A percentile compares a stretch with the other conserved stretches of the same genome.
Evolutionary conservation across 257 asterid species (phyloP).

Genomic region (Solanum etuberosum): DNA sequence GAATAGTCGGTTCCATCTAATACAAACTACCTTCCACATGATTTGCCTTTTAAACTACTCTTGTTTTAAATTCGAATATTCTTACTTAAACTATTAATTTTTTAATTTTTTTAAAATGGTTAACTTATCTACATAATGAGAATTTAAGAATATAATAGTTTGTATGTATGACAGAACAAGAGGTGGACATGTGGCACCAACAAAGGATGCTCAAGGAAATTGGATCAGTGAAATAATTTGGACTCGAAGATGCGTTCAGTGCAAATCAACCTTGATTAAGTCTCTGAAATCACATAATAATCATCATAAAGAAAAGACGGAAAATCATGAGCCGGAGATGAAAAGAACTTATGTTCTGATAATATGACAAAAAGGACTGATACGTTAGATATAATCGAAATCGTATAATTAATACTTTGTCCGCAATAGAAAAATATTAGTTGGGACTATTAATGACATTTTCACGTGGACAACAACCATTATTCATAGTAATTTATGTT

Average conservation of each 20-base stretch:
- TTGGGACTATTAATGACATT: too few relatives aligned
- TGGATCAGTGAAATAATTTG: too few relatives aligned
- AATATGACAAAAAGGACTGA: too few relatives aligned
- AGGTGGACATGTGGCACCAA: neutral
- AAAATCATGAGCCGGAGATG: too few relatives aligned
- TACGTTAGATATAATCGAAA: too few relatives aligned
- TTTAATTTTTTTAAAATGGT: neutral
- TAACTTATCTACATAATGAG: neutral
- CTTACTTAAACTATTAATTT: neutral
- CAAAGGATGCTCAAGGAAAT: neutral
- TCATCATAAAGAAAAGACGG: neutral
- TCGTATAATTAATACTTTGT: too few relatives aligned
- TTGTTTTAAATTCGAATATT: neutral
- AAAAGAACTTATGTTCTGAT: too few relatives aligned
- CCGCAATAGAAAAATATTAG: rapidly evolving
- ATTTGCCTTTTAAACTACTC: neutral
- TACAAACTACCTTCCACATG: neutral
- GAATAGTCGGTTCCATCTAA: neutral
- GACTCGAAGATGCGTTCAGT: too few relatives aligned
- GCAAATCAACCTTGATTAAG: too few relatives aligned
- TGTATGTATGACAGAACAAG: neutral
- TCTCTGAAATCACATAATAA: too few relatives aligned
- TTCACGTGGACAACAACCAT: neutral
- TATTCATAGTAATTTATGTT: too few relatives aligned
- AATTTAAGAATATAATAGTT: neutral